Percentiles rank a stretch among this genome's conserved stretches.
phyloP scores from a whole-genome alignment of 2,329 filamentous ascomycete genomes.

The Fusarium piperis region DNA sequence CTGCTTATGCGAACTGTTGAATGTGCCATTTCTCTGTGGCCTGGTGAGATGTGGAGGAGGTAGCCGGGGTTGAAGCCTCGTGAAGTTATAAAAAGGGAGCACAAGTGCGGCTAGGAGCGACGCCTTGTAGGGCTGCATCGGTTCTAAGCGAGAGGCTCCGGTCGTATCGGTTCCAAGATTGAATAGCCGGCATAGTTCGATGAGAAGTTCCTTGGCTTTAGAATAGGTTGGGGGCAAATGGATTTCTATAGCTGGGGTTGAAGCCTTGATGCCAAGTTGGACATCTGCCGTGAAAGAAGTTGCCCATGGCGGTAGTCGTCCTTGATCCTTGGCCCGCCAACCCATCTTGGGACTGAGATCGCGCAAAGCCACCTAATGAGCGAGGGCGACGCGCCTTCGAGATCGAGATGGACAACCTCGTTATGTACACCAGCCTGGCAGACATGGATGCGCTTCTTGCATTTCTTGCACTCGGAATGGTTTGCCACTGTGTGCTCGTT shows the following conservation, averaged over 20 bases:
- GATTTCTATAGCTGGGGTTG: neutral
- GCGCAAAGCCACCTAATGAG: conserved; percentile 3
- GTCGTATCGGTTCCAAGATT: neutral
- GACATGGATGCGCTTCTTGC: neutral
- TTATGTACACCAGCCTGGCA: neutral
- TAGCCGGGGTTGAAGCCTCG: neutral
- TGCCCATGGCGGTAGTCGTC: neutral
- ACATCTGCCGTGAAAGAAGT: neutral
- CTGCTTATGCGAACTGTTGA: neutral
- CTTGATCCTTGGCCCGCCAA: neutral
- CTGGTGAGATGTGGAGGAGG: neutral
- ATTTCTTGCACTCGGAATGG: neutral
- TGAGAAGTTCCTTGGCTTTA: conserved; percentile 9
- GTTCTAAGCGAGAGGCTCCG: neutral
- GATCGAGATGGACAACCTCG: neutral
- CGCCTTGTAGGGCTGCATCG: neutral
- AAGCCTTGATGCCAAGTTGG: neutral
- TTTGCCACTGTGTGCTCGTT: neutral
- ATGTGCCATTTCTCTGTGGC: neutral
- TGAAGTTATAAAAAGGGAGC: conserved; percentile 2
- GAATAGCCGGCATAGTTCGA: conserved; percentile 9
- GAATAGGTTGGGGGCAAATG: neutral
- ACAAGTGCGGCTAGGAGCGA: conserved; percentile 9
- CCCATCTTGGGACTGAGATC: conserved; percentile 2
- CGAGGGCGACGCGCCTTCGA: neutral